These are phyloP conservation scores for Fusarium sororula DNA, from an alignment of 2,329 filamentous ascomycete species.

Conservation along the genomic window DNA sequence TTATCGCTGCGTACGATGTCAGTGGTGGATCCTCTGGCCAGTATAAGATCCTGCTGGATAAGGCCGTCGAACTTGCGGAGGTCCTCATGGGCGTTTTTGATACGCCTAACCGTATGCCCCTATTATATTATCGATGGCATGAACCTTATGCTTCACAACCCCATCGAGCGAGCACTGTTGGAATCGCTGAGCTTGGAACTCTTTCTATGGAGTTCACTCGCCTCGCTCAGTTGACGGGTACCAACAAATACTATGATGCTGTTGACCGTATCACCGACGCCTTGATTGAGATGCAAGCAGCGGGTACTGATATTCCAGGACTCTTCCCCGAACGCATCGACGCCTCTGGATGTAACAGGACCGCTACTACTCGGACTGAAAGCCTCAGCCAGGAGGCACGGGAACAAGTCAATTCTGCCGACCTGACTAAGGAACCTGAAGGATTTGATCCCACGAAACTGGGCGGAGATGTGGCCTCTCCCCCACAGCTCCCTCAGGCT, in stretches of 20 bases:
- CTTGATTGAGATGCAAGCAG: conserved; percentile 77
- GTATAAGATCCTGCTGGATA: conserved; percentile 76
- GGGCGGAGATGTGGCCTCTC: background rate
- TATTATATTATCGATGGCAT: conserved; percentile 82
- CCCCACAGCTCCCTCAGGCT: conserved; percentile 22
- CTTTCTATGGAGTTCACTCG: conserved; percentile 90
- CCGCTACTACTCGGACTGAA: conserved; percentile 48
- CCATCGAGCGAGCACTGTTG: conserved; percentile 67
- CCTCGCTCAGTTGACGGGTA: conserved; percentile 83
- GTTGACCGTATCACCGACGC: conserved; percentile 85
- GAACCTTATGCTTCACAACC: conserved; percentile 70
- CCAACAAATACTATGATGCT: conserved; percentile 89
- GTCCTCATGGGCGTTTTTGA: conserved; percentile 86
- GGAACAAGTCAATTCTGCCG: conserved; percentile 48
- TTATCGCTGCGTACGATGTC: conserved; percentile 87
- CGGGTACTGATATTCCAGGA: conserved; percentile 74
- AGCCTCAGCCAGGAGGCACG: conserved; percentile 49
- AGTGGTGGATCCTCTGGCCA: conserved; percentile 66
- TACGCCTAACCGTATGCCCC: conserved; percentile 92
- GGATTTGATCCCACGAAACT: conserved; percentile 37
- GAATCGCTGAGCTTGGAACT: conserved; percentile 78
- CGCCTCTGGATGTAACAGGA: conserved; percentile 78
- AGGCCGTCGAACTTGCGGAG: conserved; percentile 82
- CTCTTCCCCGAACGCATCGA: conserved; percentile 84
- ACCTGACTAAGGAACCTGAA: conserved; percentile 40